phyloP scores from a whole-genome alignment of 2,329 filamentous ascomycete species.

The Cordyceps militaris region DNA sequence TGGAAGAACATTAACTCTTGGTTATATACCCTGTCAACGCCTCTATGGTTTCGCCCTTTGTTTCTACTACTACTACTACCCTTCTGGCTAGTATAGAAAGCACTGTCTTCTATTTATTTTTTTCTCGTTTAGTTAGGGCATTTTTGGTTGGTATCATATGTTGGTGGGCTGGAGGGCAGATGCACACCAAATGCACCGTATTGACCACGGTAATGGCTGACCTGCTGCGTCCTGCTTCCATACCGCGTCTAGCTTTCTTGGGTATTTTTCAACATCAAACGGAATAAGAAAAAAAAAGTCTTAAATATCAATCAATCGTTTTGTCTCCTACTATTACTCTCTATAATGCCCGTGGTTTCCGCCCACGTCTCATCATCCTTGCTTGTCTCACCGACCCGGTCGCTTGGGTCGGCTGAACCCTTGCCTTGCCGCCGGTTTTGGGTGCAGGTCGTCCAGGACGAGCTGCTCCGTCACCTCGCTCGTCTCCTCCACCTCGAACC shows the following conservation, averaged over 20 bases:
- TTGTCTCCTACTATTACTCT: neutral
- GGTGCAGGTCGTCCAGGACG: slow-evolving; percentile 61
- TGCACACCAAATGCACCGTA: neutral
- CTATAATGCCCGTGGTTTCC: neutral
- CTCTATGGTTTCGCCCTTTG: neutral
- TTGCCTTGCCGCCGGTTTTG: slow-evolving; percentile 57
- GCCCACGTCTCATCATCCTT: neutral
- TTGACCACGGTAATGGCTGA: too few species aligned
- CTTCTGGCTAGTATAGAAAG: neutral
- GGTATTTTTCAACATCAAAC: neutral
- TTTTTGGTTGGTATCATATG: neutral
- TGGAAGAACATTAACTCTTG: slow-evolving; percentile 2
- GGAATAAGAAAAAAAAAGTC: neutral
- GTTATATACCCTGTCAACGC: slow-evolving; percentile 8
- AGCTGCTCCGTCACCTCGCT: slow-evolving; percentile 61
- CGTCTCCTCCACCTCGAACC: slow-evolving; percentile 60
- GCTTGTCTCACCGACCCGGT: slow-evolving; percentile 51
- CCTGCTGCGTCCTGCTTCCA: neutral
- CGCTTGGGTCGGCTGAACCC: slow-evolving; percentile 73
- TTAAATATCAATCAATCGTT: neutral
- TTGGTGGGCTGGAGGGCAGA: too few species aligned
- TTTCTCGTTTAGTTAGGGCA: neutral
- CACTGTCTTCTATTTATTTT: neutral
- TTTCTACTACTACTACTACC: neutral
- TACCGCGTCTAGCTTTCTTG: neutral